phyloP scores from a whole-genome alignment of 345 rosid genomes.

The Anacardium occidentale region DNA sequence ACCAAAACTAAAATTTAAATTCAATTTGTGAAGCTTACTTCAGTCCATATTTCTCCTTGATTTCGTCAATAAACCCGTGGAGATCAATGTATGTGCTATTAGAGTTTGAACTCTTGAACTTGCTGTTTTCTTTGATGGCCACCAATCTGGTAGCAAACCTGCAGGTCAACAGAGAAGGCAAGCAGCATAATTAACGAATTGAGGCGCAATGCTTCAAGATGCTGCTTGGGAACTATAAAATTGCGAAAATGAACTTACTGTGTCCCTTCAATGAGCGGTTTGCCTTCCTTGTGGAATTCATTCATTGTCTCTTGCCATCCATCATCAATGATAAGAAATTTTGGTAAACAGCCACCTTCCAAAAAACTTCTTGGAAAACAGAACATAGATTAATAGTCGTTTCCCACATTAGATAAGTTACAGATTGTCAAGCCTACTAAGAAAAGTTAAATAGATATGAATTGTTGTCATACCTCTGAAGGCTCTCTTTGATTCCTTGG shows the following conservation, averaged over 20 bases:
- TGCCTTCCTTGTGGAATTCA: slow-evolving; percentile 39
- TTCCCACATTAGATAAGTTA: not conserved
- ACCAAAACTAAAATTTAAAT: not conserved
- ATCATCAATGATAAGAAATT: slow-evolving; percentile 62
- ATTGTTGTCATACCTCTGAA: slow-evolving; percentile 42
- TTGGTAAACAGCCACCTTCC: slow-evolving; percentile 55
- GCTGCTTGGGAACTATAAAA: not conserved
- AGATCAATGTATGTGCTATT: slow-evolving; percentile 26
- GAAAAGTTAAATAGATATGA: not conserved
- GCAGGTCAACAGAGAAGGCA: slow-evolving; percentile 12
- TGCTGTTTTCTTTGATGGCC: slow-evolving; percentile 50
- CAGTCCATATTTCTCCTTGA: slow-evolving; percentile 37
- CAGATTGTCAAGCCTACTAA: not conserved
- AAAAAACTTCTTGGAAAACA: slow-evolving; percentile 31
- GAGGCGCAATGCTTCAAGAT: not conserved
- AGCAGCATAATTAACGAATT: not conserved
- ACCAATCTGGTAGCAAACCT: slow-evolving; percentile 57
- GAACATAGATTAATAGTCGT: slow-evolving; percentile 1
- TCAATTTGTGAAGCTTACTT: slow-evolving; percentile 33
- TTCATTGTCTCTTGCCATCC: slow-evolving; percentile 61
- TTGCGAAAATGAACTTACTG: slow-evolving; percentile 34
- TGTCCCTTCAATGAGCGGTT: slow-evolving; percentile 35
- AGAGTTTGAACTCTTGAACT: slow-evolving; percentile 42
- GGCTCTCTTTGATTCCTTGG: slow-evolving; percentile 53
- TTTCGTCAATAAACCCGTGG: slow-evolving; percentile 32